A percentile compares a stretch with the other conserved stretches of the same genome.
Conservation (phyloP, 179 eudicot genomes). For the Beta corolliflora region DNA sequence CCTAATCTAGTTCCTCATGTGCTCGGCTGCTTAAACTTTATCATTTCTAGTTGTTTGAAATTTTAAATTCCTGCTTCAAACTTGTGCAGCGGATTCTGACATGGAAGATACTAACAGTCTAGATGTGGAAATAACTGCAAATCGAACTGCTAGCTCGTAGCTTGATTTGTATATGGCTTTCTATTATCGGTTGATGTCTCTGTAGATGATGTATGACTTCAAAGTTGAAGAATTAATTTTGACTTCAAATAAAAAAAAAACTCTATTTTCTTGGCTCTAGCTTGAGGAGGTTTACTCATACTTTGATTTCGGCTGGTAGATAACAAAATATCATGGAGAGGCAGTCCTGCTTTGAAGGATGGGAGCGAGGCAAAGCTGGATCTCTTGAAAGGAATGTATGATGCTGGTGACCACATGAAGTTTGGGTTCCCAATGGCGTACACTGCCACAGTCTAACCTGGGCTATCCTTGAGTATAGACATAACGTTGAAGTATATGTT, state of each 20-base stretch:
- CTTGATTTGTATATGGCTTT: background rate
- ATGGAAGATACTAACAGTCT: background rate
- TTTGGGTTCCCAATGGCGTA: constrained; percentile 94
- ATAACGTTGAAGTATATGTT: too few relatives aligned
- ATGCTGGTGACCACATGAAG: constrained; percentile 95
- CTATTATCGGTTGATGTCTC: background rate
- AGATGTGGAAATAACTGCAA: background rate
- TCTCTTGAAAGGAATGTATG: constrained; percentile 84
- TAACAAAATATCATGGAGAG: constrained; percentile 83
- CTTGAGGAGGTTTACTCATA: constrained; percentile 3
- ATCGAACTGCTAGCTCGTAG: constrained; percentile 21
- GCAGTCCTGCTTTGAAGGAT: constrained; percentile 75
- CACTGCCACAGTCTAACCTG: constrained; percentile 91
- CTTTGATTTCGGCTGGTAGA: constrained; percentile 47
- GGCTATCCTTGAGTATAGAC: constrained; percentile 81
- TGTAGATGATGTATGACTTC: too few relatives aligned
- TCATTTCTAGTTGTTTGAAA: background rate
- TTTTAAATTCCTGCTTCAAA: background rate
- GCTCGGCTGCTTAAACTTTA: background rate
- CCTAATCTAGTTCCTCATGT: background rate
- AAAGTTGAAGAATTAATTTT: too few relatives aligned
- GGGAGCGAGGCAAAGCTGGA: constrained; percentile 71
- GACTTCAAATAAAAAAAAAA: too few relatives aligned
- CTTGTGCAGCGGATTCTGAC: background rate
- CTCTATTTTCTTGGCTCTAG: too few relatives aligned